phyloP scores from a whole-genome alignment of 2,329 filamentous ascomycete genomes.

The Gaeumannomyces sp. region DNA sequence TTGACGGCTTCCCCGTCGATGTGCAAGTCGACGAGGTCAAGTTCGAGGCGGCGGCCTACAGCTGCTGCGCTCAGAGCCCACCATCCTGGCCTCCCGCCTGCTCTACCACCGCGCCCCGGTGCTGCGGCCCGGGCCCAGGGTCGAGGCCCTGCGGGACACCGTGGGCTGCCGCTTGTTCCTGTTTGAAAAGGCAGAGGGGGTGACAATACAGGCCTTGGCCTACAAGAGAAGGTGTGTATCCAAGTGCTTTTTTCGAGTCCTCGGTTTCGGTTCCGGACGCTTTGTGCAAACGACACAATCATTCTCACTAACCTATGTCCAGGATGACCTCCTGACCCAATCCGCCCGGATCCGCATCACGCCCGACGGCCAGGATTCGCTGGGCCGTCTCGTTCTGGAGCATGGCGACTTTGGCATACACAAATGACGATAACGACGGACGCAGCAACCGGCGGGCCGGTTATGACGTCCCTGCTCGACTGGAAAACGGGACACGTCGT shows the following conservation, averaged over 20 bases:
- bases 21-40: conserved; percentile 15
- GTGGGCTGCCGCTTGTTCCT: neutral
- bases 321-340: neutral
- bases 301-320: too few relatives aligned
- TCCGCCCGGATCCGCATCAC: neutral
- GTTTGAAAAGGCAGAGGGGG: neutral
- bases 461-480: conserved; percentile 25
- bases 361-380: conserved; percentile 5
- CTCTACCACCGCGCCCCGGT: conserved; percentile 17
- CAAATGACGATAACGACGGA: conserved; percentile 23
- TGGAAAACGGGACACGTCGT: conserved; percentile 25
- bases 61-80: conserved; percentile 15
- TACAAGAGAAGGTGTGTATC: neutral
- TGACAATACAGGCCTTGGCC: neutral
- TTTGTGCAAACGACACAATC: too few relatives aligned
- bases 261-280: too few relatives aligned
- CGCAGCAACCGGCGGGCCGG: conserved; percentile 12
- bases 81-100: conserved; percentile 16
- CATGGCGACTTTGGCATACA: conserved; percentile 29
- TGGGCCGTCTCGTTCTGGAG: conserved; percentile 28
- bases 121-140: conserved; percentile 2
- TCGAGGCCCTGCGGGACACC: neutral
- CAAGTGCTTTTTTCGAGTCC: too few relatives aligned
- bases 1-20: conserved; percentile 12
- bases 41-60: conserved; percentile 18